Percentiles rank a stretch among this genome's conserved stretches.
These are phyloP conservation scores for Chrysanthemum lavandulifolium DNA, from an alignment of 129 eudicot species.

Conservation along the genomic window DNA sequence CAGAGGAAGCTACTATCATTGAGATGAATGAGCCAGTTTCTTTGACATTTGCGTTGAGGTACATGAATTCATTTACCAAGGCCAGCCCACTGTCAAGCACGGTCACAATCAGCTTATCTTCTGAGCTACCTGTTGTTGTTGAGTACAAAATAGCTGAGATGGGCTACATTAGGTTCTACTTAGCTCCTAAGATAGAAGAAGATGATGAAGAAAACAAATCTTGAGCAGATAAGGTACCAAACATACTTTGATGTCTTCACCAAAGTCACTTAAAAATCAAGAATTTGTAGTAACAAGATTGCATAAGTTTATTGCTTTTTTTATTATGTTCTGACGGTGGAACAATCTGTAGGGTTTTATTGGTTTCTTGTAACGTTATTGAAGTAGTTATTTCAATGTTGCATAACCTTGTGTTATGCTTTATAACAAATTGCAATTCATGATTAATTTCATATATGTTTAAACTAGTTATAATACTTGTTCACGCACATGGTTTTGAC, in stretches of 20 bases:
- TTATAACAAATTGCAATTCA: too few species aligned
- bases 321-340: constrained; percentile 10
- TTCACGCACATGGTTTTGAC: too few species aligned
- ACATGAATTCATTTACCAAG: constrained; percentile 91
- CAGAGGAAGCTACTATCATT: constrained; percentile 84
- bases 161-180: constrained; percentile 88
- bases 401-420: background rate
- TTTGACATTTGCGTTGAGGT: constrained; percentile 90
- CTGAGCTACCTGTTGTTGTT: constrained; percentile 96
- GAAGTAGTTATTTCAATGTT: background rate
- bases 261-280: background rate
- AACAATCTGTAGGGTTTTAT: constrained; percentile 19
- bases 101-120: constrained; percentile 80
- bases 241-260: background rate
- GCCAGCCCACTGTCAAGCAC: constrained; percentile 78
- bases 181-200: constrained; percentile 98
- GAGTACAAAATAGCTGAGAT: constrained; percentile 98
- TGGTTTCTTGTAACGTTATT: constrained; percentile 10
- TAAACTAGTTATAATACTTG: too few species aligned
- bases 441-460: too few species aligned
- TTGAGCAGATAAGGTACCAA: constrained; percentile 16
- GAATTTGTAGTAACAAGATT: background rate
- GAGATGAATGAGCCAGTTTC: constrained; percentile 99
- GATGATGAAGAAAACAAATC: constrained; percentile 83
- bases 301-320: background rate